Evolutionary conservation across 306 rosid genomes (phyloP).

Genomic region (Trifolium repens): DNA sequence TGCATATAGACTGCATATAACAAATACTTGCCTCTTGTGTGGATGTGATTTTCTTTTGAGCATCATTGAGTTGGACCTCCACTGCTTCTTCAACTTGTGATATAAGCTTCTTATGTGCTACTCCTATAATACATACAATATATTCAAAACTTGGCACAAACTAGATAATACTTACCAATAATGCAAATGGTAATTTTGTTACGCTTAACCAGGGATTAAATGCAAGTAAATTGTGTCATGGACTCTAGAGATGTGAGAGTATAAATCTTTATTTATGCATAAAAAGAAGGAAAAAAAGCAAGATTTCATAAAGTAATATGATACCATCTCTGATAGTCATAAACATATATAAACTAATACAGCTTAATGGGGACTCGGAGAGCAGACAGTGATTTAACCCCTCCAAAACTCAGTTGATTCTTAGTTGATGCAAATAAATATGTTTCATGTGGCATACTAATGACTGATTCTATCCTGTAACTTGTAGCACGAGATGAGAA

Average conservation of each 20-base stretch:
- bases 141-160: slow-evolving; percentile 31
- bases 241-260: neutral
- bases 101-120: slow-evolving; percentile 72
- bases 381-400: slow-evolving; percentile 9
- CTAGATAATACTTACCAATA: slow-evolving; percentile 31
- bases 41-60: slow-evolving; percentile 69
- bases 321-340: slow-evolving; percentile 2
- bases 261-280: neutral
- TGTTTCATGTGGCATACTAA: slow-evolving; percentile 7
- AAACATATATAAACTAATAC: slow-evolving; percentile 10
- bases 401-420: neutral
- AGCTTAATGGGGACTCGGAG: slow-evolving; percentile 1
- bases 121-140: slow-evolving; percentile 58
- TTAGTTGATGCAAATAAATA: neutral
- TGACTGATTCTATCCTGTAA: slow-evolving; percentile 12
- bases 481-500: slow-evolving; percentile 12
- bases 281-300: neutral
- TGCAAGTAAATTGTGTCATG: slow-evolving; percentile 3
- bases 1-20: slow-evolving; percentile 1
- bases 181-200: neutral
- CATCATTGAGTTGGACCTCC: slow-evolving; percentile 67
- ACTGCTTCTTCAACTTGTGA: slow-evolving; percentile 76
- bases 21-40: slow-evolving; percentile 71
- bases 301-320: slow-evolving; percentile 3
- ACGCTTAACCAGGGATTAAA: slow-evolving; percentile 1